Conservation (phyloP, 2,329 filamentous ascomycete genomes). For the Xylaria sp. region DNA sequence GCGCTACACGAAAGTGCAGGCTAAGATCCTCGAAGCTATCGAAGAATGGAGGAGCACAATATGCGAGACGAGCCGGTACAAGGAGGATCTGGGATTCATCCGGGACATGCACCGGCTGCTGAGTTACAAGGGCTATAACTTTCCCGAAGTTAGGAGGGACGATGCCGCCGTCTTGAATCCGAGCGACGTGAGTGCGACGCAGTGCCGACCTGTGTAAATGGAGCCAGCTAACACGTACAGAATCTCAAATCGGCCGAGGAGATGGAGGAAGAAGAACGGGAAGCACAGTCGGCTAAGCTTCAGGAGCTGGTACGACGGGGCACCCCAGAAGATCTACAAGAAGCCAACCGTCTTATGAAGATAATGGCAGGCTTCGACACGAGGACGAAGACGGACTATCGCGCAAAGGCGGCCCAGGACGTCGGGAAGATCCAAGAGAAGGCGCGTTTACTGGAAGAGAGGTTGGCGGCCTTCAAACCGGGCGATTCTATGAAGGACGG, state of each 20-base stretch:
- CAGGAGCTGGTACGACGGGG: constrained; percentile 95
- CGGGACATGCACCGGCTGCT: constrained; percentile 95
- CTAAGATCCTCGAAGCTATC: constrained; percentile 91
- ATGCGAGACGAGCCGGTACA: constrained; percentile 96
- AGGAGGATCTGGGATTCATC: constrained; percentile 94
- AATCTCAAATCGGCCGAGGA: constrained; percentile 96
- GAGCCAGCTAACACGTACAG: constrained; percentile 50
- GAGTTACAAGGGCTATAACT: constrained; percentile 96
- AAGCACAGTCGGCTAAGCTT: constrained; percentile 95
- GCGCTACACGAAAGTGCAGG: constrained; percentile 83
- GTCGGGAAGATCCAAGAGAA: constrained; percentile 96
- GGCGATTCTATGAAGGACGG: constrained; percentile 76
- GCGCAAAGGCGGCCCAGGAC: constrained; percentile 95
- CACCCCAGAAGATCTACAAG: constrained; percentile 88
- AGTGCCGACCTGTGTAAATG: constrained; percentile 4
- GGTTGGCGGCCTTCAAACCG: constrained; percentile 79
- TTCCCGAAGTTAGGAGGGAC: constrained; percentile 88
- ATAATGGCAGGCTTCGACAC: constrained; percentile 98
- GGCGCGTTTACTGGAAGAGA: constrained; percentile 87
- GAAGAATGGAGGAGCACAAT: constrained; percentile 99
- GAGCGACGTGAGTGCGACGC: constrained; percentile 73
- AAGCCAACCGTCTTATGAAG: constrained; percentile 98
- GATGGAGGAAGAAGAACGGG: constrained; percentile 96
- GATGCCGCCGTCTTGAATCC: constrained; percentile 97
- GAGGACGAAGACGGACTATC: constrained; percentile 93